These are phyloP conservation scores for Coriolopsis trogii DNA, from an alignment of 1,284 basidiomycete genomes.

Conservation along the genomic window DNA sequence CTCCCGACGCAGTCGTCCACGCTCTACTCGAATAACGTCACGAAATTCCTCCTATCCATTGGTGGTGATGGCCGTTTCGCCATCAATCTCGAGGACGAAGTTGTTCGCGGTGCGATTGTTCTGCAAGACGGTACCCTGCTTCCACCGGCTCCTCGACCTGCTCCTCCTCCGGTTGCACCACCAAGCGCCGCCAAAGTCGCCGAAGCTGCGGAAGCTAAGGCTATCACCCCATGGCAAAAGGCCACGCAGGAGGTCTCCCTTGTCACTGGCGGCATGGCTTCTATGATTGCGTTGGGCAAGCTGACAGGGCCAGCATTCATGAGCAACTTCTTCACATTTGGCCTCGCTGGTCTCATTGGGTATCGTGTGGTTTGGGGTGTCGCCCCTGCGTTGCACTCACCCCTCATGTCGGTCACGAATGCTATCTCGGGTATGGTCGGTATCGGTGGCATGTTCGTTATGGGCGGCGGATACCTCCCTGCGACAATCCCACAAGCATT, in stretches of 20 bases:
- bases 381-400: slow-evolving; percentile 81
- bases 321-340: slow-evolving; percentile 85
- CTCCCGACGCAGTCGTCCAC: slow-evolving; percentile 86
- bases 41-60: slow-evolving; percentile 84
- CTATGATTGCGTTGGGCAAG: slow-evolving; percentile 74
- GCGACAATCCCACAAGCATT: slow-evolving; percentile 77
- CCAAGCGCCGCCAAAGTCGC: slow-evolving; percentile 54
- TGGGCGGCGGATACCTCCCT: slow-evolving; percentile 86
- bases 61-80: slow-evolving; percentile 59
- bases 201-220: slow-evolving; percentile 52
- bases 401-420: slow-evolving; percentile 85
- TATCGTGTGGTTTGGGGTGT: slow-evolving; percentile 90
- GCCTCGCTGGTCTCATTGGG: slow-evolving; percentile 79
- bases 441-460: slow-evolving; percentile 83
- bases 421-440: slow-evolving; percentile 85
- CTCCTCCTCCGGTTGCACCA: slow-evolving; percentile 58
- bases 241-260: slow-evolving; percentile 70
- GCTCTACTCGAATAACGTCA: slow-evolving; percentile 87
- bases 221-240: slow-evolving; percentile 85
- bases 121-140: slow-evolving; percentile 70
- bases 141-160: slow-evolving; percentile 65
- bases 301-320: slow-evolving; percentile 79
- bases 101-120: slow-evolving; percentile 78
- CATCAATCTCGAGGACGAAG: slow-evolving; percentile 80
- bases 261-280: slow-evolving; percentile 76